These are phyloP conservation scores for Rhodotorula mucilaginosa DNA, from an alignment of 1,284 basidiomycete species.

Conservation along the genomic window DNA sequence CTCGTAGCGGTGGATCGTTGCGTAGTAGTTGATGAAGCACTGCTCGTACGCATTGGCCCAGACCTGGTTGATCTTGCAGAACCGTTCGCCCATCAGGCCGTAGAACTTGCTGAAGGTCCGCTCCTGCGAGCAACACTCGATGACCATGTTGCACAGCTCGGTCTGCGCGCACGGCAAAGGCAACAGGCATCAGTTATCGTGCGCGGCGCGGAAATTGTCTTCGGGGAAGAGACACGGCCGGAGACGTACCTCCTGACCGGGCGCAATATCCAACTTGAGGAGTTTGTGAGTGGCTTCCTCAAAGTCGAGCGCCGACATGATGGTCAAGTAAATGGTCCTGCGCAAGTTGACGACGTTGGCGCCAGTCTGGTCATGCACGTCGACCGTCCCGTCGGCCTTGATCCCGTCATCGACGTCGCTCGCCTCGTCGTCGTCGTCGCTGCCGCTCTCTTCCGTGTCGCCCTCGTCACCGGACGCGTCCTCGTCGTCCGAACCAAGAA, in stretches of 20 bases:
- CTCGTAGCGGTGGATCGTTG: conserved; percentile 96
- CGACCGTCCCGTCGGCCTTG: conserved; percentile 69
- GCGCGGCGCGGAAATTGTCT: not conserved
- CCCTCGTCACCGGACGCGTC: conserved; percentile 61
- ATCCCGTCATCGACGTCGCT: conserved; percentile 52
- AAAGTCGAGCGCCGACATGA: conserved; percentile 86
- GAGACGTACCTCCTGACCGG: conserved; percentile 79
- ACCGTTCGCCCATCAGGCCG: conserved; percentile 90
- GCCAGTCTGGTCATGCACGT: conserved; percentile 90
- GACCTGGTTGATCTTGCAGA: conserved; percentile 89
- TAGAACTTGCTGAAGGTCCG: conserved; percentile 95
- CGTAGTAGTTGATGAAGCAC: conserved; percentile 87
- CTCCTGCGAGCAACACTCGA: conserved; percentile 99
- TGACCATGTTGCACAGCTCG: conserved; percentile 96
- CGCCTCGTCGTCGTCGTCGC: conserved; percentile 62
- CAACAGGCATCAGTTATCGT: not conserved
- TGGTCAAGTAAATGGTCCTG: conserved; percentile 90
- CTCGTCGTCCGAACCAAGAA: conserved; percentile 67
- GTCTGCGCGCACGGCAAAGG: conserved; percentile 57
- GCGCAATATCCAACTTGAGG: conserved; percentile 84
- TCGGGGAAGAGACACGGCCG: not conserved
- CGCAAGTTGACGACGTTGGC: conserved; percentile 95
- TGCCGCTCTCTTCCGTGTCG: conserved; percentile 63
- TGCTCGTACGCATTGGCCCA: conserved; percentile 89
- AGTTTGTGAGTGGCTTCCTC: conserved; percentile 99